Evolutionary conservation across 768 basidiomycete species (phyloP), one percentile per base, ranked within the genome.

Genomic region (Boletus fagicola): DNA sequence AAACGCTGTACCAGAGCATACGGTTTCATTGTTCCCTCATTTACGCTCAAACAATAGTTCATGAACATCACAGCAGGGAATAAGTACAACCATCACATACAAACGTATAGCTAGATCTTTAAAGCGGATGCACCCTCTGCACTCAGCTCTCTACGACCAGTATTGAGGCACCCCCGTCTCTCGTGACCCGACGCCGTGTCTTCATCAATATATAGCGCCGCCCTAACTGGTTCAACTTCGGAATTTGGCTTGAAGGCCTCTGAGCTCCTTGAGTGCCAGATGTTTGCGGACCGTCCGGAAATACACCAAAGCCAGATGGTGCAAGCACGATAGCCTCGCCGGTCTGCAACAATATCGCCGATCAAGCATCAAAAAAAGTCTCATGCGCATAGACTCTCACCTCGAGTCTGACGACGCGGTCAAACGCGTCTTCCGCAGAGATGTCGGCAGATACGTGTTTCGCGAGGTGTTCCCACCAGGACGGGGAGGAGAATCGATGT

Each of bases 401-500:
- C 79, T 86, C 78, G 3, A 90, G 74, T 51, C 66, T 80, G 15
- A 87, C 87, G 11, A 90, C 81, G 49, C 80, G 77, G 57, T 88
- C 83, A 57, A 90, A 89, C 0, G 81, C 85, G 38, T 86, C 83
- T 1, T 75, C 78, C 7, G 74, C 72, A 1, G 80, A 79, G 53
- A 88, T 78, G 58, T 87, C 80, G 0, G 85, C 83, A 0, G 85
- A 83, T 5, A 90, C 85, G 62, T 89, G 87, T 20, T 84, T 80
- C 1, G 79, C 75, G 1, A 90, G 65, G 61, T 90, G 86, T 0
- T 83, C 78, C 83, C 86, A 87, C 88, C 88, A 90, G 2, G 84
- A 77, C 0, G 86, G 85, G 0, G 89, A 90, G 0, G 87, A 87
- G 67, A 90, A 90, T 1, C 88, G 77, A 60, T 90, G 88, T 2